Conservation (phyloP, 1,284 basidiomycete species). For the Apiotrichum sp. region DNA sequence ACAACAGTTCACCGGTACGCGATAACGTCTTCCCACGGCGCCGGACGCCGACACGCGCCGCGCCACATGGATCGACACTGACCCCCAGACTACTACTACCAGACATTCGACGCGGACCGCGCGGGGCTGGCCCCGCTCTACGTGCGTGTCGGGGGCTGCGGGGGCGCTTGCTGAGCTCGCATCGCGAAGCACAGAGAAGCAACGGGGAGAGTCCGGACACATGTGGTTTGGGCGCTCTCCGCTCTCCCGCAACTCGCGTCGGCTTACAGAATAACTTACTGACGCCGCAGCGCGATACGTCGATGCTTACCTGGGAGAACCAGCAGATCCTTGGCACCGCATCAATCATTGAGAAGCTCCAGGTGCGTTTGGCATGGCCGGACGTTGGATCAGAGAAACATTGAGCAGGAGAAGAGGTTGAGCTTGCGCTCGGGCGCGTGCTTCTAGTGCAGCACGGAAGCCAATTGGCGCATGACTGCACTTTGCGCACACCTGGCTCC, state of each 20-base stretch:
- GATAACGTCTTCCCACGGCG: too few relatives aligned
- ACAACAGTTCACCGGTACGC: conserved; percentile 51
- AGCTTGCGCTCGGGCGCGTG: neutral
- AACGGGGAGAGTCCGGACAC: neutral
- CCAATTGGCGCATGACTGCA: too few relatives aligned
- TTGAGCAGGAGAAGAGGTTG: too few relatives aligned
- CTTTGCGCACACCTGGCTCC: too few relatives aligned
- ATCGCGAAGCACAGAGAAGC: neutral
- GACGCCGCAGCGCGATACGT: conserved; percentile 60
- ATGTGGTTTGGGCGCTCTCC: too few relatives aligned
- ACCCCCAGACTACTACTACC: conserved; percentile 46
- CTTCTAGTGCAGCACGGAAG: neutral
- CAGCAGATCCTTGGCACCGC: conserved; percentile 56
- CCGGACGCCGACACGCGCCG: too few relatives aligned
- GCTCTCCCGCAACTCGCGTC: too few relatives aligned
- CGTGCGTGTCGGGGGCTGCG: conserved; percentile 27
- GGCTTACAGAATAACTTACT: neutral
- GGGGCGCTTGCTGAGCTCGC: too few relatives aligned
- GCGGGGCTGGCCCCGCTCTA: conserved; percentile 41
- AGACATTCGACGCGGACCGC: conserved; percentile 43
- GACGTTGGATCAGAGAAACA: too few relatives aligned
- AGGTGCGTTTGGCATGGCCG: conserved; percentile 50
- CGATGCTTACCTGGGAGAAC: conserved; percentile 88
- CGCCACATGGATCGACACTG: neutral
- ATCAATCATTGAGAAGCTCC: conserved; percentile 72